Conservation (phyloP, 306 rosid genomes). For the Glycine latifolia region DNA sequence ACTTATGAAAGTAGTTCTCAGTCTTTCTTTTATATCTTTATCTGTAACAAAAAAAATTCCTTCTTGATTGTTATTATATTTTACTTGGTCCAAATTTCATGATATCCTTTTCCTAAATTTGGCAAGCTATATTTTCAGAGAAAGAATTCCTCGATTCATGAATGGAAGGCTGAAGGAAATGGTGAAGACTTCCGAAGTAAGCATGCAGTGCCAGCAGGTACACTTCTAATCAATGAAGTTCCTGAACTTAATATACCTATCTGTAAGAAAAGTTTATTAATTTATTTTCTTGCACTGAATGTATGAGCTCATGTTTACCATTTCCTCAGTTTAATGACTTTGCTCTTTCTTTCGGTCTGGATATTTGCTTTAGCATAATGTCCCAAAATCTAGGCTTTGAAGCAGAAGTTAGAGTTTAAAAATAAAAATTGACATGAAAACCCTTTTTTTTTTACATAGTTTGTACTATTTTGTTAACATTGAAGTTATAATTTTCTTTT, state of each 20-base stretch:
- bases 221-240: constrained; percentile 33
- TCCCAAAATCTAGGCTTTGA: neutral
- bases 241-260: constrained; percentile 28
- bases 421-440: neutral
- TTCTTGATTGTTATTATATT: neutral
- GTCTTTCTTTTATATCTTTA: neutral
- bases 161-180: constrained; percentile 70
- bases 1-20: neutral
- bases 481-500: constrained; percentile 34
- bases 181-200: constrained; percentile 62
- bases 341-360: neutral
- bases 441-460: constrained; percentile 16
- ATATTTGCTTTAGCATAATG: neutral
- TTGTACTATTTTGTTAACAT: constrained; percentile 23
- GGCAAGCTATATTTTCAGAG: constrained; percentile 46
- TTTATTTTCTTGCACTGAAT: constrained; percentile 22
- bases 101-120: neutral
- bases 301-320: constrained; percentile 13
- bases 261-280: neutral
- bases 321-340: constrained; percentile 21
- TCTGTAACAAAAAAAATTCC: neutral
- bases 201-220: constrained; percentile 76
- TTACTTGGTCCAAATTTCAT: neutral
- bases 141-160: constrained; percentile 53
- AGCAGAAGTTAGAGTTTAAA: constrained; percentile 22